A percentile compares a stretch with the other conserved stretches of the same genome.
These are phyloP conservation scores for Xylariaceae sp. DNA, from an alignment of 2,329 filamentous ascomycete genomes.

Conservation along the genomic window DNA sequence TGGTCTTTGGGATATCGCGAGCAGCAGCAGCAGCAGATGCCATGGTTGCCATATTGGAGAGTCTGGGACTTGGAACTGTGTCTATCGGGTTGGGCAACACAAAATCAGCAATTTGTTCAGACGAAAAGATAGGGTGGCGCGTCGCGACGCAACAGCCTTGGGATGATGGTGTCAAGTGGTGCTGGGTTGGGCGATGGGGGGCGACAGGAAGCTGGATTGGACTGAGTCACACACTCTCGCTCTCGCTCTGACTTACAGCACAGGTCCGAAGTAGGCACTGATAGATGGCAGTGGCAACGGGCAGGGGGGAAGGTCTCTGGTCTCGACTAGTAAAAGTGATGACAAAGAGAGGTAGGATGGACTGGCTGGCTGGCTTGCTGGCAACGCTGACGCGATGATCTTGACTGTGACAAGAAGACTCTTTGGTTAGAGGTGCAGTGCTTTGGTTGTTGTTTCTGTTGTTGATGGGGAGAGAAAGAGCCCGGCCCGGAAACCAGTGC, in stretches of 20 bases:
- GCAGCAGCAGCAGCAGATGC: constrained; percentile 62
- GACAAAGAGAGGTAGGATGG: constrained; percentile 29
- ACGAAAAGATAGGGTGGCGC: constrained; percentile 1
- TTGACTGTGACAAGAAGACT: constrained; percentile 57
- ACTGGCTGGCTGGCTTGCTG: constrained; percentile 32
- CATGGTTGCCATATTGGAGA: constrained; percentile 60
- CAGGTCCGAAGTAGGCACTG: constrained; percentile 32
- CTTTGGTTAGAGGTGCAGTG: constrained; percentile 40
- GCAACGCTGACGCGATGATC: constrained; percentile 55
- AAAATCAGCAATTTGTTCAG: constrained; percentile 25
- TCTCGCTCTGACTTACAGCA: constrained; percentile 34
- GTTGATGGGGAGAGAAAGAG: constrained; percentile 44
- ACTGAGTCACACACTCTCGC: constrained; percentile 20
- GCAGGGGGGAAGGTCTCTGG: constrained; percentile 23
- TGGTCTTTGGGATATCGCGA: constrained; percentile 63
- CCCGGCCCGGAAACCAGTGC: constrained; percentile 34
- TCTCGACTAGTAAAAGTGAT: constrained; percentile 23
- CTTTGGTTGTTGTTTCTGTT: constrained; percentile 36
- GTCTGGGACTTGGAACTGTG: constrained; percentile 43
- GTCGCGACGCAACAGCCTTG: not conserved
- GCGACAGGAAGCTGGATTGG: constrained; percentile 14
- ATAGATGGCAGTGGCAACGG: constrained; percentile 22
- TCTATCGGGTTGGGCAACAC: constrained; percentile 33
- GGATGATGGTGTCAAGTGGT: not conserved
- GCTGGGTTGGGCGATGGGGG: constrained; percentile 2